Conservation (phyloP, 345 rosid genomes). For the Sisymbrium altissimum region DNA sequence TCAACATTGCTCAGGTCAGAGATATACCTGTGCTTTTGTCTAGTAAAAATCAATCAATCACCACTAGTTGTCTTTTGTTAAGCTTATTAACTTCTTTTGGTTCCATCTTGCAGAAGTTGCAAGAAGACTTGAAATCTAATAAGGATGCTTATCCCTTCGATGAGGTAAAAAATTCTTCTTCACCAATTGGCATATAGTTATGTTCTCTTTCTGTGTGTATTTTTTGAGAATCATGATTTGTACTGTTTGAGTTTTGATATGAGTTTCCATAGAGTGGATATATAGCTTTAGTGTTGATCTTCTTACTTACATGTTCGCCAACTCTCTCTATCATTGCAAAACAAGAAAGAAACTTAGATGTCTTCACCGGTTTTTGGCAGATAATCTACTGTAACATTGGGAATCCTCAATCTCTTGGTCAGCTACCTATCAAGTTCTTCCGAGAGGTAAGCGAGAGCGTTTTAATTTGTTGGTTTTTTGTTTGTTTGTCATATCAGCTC, state of each 20-base stretch:
- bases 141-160: slow-evolving; percentile 75
- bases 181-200: no score
- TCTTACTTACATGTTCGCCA: neutral
- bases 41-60: neutral
- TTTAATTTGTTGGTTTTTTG: neutral
- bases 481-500: neutral
- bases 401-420: slow-evolving; percentile 93
- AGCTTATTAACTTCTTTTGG: neutral
- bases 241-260: neutral
- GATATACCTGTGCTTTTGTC: neutral
- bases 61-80: neutral
- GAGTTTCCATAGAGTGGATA: neutral
- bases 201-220: neutral
- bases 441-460: slow-evolving; percentile 53
- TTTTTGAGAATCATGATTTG: no score
- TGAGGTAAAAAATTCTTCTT: slow-evolving; percentile 52
- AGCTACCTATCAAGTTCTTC: slow-evolving; percentile 78
- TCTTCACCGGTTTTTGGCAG: slow-evolving; percentile 31
- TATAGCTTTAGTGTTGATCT: neutral
- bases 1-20: slow-evolving; percentile 79
- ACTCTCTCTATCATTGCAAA: neutral
- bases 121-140: slow-evolving; percentile 60
- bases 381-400: slow-evolving; percentile 91
- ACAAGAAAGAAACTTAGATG: neutral
- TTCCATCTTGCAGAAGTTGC: slow-evolving; percentile 50